Evolutionary conservation across 116 monocot species (phyloP).

Genomic region (Iris pallida): DNA sequence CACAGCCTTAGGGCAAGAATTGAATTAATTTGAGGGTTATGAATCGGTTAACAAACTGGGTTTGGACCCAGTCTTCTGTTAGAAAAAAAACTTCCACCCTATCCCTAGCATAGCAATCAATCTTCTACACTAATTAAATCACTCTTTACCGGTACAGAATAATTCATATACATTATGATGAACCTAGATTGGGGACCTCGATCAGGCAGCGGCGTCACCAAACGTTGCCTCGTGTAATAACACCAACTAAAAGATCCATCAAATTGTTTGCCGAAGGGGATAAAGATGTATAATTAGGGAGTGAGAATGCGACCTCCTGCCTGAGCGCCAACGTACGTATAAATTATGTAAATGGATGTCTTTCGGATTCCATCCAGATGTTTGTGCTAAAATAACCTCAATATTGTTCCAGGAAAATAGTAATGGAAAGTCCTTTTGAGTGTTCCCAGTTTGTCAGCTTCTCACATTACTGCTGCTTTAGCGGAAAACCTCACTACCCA

Average conservation of each 20-base stretch:
- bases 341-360: not conserved
- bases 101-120: too few species aligned
- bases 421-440: not conserved
- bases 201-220: not conserved
- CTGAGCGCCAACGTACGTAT: not conserved
- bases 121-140: not conserved
- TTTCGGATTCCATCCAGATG: not conserved
- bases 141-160: not conserved
- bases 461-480: not conserved
- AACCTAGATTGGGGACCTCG: not conserved
- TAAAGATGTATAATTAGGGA: not conserved
- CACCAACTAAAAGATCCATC: not conserved
- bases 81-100: too few species aligned
- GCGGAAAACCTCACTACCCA: not conserved
- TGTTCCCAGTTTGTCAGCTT: constrained; percentile 5
- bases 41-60: too few species aligned
- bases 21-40: too few species aligned
- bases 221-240: not conserved
- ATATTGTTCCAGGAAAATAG: not conserved
- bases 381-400: not conserved
- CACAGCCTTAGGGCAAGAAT: too few species aligned
- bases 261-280: not conserved
- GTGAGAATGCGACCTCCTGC: not conserved
- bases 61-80: too few species aligned
- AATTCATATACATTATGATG: constrained; percentile 15